phyloP scores from a whole-genome alignment of 129 eudicot genomes.

The Tanacetum coccineum region DNA sequence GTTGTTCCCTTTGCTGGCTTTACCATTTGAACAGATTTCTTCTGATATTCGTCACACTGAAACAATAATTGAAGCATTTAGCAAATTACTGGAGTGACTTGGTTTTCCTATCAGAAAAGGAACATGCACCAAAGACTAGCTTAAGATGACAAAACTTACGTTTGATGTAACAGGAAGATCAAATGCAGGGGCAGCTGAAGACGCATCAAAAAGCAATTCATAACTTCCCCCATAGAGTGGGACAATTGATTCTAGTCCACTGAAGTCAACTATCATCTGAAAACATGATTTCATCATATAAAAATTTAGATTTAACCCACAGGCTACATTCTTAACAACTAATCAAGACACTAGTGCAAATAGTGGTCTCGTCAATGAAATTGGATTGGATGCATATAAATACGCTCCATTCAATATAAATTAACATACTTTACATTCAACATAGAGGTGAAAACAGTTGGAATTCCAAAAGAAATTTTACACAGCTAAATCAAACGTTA shows the following conservation, averaged over 20 bases:
- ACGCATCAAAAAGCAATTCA: conserved; percentile 36
- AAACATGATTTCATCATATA: conserved; percentile 5
- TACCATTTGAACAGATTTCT: conserved; percentile 86
- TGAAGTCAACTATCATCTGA: conserved; percentile 37
- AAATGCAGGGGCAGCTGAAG: conserved; percentile 49
- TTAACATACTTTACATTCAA: too few species aligned
- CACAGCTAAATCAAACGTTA: too few species aligned
- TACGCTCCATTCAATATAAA: too few species aligned
- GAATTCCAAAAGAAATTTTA: too few species aligned
- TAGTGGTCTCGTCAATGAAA: too few species aligned
- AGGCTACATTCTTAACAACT: too few species aligned
- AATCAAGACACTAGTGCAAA: too few species aligned
- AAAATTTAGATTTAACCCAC: background rate
- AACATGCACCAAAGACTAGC: background rate
- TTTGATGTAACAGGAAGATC: conserved; percentile 46
- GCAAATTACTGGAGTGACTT: conserved; percentile 3
- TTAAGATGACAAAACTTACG: conserved; percentile 37
- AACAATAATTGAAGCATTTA: conserved; percentile 8
- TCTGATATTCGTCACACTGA: conserved; percentile 89
- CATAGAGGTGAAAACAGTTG: too few species aligned
- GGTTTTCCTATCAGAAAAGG: background rate
- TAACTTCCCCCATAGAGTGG: conserved; percentile 33
- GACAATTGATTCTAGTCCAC: conserved; percentile 63
- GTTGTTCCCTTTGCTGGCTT: conserved; percentile 94
- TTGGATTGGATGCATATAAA: too few species aligned